Base-by-base conservation (phyloP, 495 filamentous ascomycete species). In the Chaetomium tenue region DNA sequence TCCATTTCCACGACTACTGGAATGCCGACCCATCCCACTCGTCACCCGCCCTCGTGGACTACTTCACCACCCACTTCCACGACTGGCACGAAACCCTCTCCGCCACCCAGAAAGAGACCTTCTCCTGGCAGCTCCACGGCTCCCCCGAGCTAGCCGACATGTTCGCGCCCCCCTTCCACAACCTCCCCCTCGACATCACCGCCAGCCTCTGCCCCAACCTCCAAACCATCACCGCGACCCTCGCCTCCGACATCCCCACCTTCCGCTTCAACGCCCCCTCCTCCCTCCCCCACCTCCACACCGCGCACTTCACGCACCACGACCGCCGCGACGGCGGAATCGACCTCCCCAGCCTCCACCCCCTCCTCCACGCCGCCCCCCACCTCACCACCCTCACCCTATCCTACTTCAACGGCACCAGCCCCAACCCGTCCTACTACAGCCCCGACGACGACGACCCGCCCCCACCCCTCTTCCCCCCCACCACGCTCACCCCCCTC, bases 171-270 rank as follows among this genome's bases (percentile, higher is more conserved):
- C 20, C 16, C 16, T 20, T 8, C 7, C 0, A 30, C 42, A 59
- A 48, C 42, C 2, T 33, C 37, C 18, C 23, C 0, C 18, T 59
- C 42, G 57, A 59, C 42, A 59, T 47, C 25, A 5, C 48, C 16
- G 6, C 20, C 42, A 47, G 37, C 40, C 57, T 59, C 25, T 59
- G 57, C 18, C 57, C 57, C 42, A 42, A 42, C 42, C 25, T 59
- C 3, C 6, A 30, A 26, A 26, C 16, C 40, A 25, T 59, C 42
- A 0, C 9, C 16, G 8, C 23, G 42, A 18, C 6, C 23, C 6
- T 33, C 57, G 11, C 12, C 25, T 30, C 33, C 40, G 5, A 15
- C 25, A 5, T 12, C 7, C 23, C 13, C 28, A 30, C 28, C 25
- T 59, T 59, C 23, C n/a, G 42, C 5, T 33, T 59, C 15, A 25